Evolutionary conservation across 139 green algal species (phyloP).

Genomic region (Pseudopediastrum boryanum): DNA sequence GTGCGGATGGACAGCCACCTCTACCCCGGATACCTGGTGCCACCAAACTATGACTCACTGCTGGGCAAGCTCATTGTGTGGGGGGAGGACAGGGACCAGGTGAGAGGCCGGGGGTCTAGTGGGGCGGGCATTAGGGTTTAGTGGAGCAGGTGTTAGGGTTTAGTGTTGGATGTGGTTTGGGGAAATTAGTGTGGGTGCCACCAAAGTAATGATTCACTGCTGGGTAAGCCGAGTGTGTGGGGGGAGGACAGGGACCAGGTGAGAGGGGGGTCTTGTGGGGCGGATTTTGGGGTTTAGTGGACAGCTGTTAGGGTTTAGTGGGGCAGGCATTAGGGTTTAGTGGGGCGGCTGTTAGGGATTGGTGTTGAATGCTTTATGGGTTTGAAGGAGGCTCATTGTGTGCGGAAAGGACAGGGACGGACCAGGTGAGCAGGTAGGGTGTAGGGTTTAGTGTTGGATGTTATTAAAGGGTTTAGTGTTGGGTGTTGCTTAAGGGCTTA

Average conservation of each 20-base stretch:
- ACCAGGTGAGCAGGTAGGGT: too few relatives aligned
- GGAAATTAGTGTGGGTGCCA: too few relatives aligned
- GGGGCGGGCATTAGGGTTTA: too few relatives aligned
- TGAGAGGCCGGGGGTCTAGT: slow-evolving; percentile 21
- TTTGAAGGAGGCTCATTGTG: slow-evolving; percentile 97
- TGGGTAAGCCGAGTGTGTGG: slow-evolving; percentile 99
- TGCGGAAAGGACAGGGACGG: slow-evolving; percentile 85
- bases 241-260: slow-evolving; percentile 74
- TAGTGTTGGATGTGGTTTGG: too few relatives aligned
- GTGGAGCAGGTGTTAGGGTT: too few relatives aligned
- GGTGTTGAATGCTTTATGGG: slow-evolving; percentile 97
- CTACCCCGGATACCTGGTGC: slow-evolving; percentile 95
- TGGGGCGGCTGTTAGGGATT: too few relatives aligned
- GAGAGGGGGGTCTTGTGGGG: too few relatives aligned
- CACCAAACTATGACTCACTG: slow-evolving; percentile 92
- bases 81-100: slow-evolving; percentile 76
- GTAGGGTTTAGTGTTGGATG: too few relatives aligned
- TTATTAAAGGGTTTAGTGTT: too few relatives aligned
- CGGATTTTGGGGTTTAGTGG: too few relatives aligned
- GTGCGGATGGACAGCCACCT: slow-evolving; percentile 97
- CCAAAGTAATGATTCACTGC: slow-evolving; percentile 92
- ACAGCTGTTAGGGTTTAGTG: too few relatives aligned
- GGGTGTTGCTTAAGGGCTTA: slow-evolving; percentile 95
- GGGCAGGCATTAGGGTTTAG: too few relatives aligned
- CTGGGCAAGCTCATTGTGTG: slow-evolving; percentile 98